Percentiles rank a stretch among this genome's conserved stretches.
These are phyloP conservation scores for Populus hybrid DNA, from an alignment of 441 rosid species.

Conservation along the genomic window DNA sequence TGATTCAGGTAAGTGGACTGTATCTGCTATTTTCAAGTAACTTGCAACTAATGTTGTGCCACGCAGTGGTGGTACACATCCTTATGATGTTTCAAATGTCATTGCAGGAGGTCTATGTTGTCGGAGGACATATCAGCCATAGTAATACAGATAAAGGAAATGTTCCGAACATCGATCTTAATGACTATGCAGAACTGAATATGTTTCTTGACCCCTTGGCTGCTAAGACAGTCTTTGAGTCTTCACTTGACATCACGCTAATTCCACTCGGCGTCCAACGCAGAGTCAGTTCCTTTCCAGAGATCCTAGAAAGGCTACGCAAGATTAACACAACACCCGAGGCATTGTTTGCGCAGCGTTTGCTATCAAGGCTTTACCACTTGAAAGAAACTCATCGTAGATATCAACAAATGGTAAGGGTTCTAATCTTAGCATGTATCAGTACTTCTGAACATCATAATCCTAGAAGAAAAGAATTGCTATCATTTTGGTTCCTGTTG, in stretches of 20 bases:
- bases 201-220: slow-evolving; percentile 84
- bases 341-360: slow-evolving; percentile 44
- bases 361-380: slow-evolving; percentile 48
- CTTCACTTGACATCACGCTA: slow-evolving; percentile 60
- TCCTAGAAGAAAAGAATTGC: not conserved
- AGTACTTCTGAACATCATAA: not conserved
- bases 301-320: slow-evolving; percentile 32
- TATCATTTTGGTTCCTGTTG: not conserved
- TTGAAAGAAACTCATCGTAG: slow-evolving; percentile 42
- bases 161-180: slow-evolving; percentile 44
- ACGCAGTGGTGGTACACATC: not conserved
- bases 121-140: slow-evolving; percentile 71
- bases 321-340: slow-evolving; percentile 46
- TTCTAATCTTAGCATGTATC: not conserved
- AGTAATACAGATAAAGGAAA: slow-evolving; percentile 49
- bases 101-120: slow-evolving; percentile 63
- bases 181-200: slow-evolving; percentile 66
- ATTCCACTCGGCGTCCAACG: slow-evolving; percentile 66
- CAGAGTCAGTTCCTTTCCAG: slow-evolving; percentile 39
- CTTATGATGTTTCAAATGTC: not conserved
- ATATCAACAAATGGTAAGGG: not conserved
- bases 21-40: not conserved
- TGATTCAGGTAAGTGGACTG: slow-evolving; percentile 48
- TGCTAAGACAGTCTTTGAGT: slow-evolving; percentile 64
- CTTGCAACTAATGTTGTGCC: not conserved